These are phyloP conservation scores for Crithidia mellificae DNA, from an alignment of 208 protist genomes.

Conservation along the genomic window DNA sequence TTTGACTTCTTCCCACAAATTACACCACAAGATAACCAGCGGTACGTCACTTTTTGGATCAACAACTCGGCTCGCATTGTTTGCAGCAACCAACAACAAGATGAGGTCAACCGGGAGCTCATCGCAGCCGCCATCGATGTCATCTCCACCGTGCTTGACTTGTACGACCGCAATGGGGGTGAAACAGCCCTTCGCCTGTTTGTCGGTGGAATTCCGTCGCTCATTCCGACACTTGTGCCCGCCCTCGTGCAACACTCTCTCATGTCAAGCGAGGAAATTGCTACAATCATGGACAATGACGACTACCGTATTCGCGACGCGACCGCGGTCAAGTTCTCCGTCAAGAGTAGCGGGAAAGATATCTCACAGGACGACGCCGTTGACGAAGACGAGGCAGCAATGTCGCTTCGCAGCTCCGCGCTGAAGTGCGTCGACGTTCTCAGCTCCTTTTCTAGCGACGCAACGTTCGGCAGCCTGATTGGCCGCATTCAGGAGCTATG, in stretches of 20 bases:
- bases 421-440: constrained; percentile 75
- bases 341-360: constrained; percentile 54
- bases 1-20: constrained; percentile 72
- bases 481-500: constrained; percentile 58
- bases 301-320: constrained; percentile 75
- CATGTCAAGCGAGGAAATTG: constrained; percentile 77
- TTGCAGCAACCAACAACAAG: constrained; percentile 26
- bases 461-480: constrained; percentile 52
- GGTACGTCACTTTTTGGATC: constrained; percentile 56
- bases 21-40: constrained; percentile 32
- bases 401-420: constrained; percentile 72
- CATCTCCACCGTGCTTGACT: constrained; percentile 51
- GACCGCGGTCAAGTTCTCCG: constrained; percentile 49
- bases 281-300: constrained; percentile 70
- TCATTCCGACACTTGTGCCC: constrained; percentile 46
- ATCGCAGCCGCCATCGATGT: constrained; percentile 71
- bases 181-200: constrained; percentile 55
- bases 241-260: constrained; percentile 58
- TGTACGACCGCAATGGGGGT: constrained; percentile 63
- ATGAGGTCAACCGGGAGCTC: constrained; percentile 49
- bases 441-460: constrained; percentile 51
- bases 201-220: constrained; percentile 34
- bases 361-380: constrained; percentile 68
- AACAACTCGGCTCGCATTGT: constrained; percentile 50
- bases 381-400: constrained; percentile 71